Percentiles rank a stretch among this genome's conserved stretches.
Conservation (phyloP, 1,139 yeast genomes). For the Pichia sp. region DNA sequence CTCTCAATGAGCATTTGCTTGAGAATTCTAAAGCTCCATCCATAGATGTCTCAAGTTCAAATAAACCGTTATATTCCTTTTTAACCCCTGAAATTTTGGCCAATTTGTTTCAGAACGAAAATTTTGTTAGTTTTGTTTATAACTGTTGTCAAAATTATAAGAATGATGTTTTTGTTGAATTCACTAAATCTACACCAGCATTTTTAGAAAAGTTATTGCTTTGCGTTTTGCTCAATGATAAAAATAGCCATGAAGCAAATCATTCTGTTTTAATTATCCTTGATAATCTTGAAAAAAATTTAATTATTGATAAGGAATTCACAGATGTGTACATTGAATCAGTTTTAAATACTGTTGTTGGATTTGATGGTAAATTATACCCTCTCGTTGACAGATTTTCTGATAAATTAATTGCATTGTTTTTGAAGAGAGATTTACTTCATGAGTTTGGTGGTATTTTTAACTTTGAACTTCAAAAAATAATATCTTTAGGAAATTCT, state of each 20-base stretch:
- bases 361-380: background rate
- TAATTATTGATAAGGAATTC: slow-evolving; percentile 14
- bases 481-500: slow-evolving; percentile 4
- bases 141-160: slow-evolving; percentile 27
- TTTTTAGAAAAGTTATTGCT: slow-evolving; percentile 16
- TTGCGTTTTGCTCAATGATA: background rate
- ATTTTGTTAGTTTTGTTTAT: slow-evolving; percentile 23
- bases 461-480: background rate
- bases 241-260: background rate
- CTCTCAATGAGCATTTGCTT: slow-evolving; percentile 28
- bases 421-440: background rate
- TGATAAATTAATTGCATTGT: background rate
- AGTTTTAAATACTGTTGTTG: background rate
- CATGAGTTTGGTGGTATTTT: background rate
- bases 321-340: background rate
- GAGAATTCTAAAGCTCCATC: slow-evolving; percentile 24
- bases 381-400: background rate
- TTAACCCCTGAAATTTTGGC: slow-evolving; percentile 30
- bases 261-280: slow-evolving; percentile 15
- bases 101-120: slow-evolving; percentile 26
- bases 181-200: slow-evolving; percentile 15
- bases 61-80: slow-evolving; percentile 27
- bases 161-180: slow-evolving; percentile 18
- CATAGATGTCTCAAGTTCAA: slow-evolving; percentile 5
- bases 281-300: slow-evolving; percentile 17